Evolutionary conservation across 75 land plant species (phyloP).

Genomic region (Chamaecyparis obtusa): DNA sequence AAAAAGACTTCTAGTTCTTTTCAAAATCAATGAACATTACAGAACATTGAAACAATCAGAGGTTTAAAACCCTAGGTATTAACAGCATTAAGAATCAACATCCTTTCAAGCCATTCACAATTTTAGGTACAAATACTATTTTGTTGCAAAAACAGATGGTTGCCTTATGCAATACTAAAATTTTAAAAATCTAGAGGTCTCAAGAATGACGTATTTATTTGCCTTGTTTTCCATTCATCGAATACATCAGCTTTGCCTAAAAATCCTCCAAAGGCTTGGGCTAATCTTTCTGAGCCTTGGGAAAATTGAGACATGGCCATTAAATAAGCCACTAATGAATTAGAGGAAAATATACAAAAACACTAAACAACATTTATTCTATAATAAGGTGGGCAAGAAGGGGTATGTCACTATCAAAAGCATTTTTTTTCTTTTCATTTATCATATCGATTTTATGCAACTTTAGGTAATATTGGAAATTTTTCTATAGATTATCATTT

Average conservation of each 20-base stretch:
- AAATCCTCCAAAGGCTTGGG: not conserved
- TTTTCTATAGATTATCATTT: not conserved
- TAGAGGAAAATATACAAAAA: not conserved
- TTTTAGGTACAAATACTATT: not conserved
- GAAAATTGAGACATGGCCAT: not conserved
- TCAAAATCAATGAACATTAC: not conserved
- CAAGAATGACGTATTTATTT: not conserved
- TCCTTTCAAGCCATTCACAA: not conserved
- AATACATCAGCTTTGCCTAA: not conserved
- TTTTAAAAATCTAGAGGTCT: not conserved
- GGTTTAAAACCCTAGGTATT: not conserved
- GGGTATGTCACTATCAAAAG: not conserved
- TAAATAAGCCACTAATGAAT: not conserved
- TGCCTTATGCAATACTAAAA: not conserved
- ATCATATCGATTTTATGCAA: not conserved
- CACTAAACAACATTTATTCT: not conserved
- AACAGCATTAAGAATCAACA: not conserved
- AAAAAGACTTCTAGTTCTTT: not conserved
- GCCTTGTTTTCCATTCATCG: not conserved
- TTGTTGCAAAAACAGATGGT: not conserved
- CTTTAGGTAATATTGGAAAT: not conserved
- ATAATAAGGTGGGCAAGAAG: not conserved
- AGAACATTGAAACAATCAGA: not conserved
- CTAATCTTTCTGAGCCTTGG: not conserved
- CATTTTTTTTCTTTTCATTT: not conserved